These are phyloP conservation scores for Blepharisma japonicum DNA, from an alignment of 73 alveolate species.

Conservation along the genomic window DNA sequence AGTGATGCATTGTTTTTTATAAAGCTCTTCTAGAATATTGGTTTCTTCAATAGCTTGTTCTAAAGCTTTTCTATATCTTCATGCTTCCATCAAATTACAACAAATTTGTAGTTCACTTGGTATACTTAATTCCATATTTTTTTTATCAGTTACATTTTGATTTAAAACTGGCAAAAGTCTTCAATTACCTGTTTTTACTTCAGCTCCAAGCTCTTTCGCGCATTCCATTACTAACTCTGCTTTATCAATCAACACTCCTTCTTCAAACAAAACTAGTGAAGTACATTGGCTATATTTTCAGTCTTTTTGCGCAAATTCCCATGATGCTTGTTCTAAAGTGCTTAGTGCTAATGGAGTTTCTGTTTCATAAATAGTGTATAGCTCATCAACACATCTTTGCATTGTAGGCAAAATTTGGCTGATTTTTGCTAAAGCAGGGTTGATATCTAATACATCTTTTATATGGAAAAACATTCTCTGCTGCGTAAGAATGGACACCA, in stretches of 20 bases:
- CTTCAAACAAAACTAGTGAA: constrained; percentile 14
- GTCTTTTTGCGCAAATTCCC: not conserved
- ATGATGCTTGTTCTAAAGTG: constrained; percentile 8
- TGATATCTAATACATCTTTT: not conserved
- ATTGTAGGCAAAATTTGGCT: not conserved
- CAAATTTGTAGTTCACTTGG: constrained; percentile 63
- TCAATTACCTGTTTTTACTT: not conserved
- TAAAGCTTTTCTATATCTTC: constrained; percentile 65
- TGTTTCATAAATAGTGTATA: not conserved
- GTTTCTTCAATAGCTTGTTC: constrained; percentile 57
- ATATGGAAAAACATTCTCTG: not conserved
- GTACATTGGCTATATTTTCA: constrained; percentile 1
- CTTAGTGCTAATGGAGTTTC: not conserved
- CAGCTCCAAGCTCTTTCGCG: constrained; percentile 1
- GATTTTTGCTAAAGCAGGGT: not conserved
- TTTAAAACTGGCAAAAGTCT: constrained; percentile 37
- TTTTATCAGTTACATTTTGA: constrained; percentile 34
- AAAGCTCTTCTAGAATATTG: constrained; percentile 56
- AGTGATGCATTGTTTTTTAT: constrained; percentile 54
- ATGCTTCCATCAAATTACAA: constrained; percentile 76
- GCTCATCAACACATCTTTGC: not conserved
- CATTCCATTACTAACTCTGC: not conserved
- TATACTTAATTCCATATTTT: constrained; percentile 26
- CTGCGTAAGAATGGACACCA: not conserved
- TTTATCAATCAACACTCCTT: constrained; percentile 14